Percentiles rank a stretch among this genome's conserved stretches.
These are phyloP conservation scores for Lecanicillium sp. DNA, from an alignment of 2,329 filamentous ascomycete genomes.

Conservation along the genomic window DNA sequence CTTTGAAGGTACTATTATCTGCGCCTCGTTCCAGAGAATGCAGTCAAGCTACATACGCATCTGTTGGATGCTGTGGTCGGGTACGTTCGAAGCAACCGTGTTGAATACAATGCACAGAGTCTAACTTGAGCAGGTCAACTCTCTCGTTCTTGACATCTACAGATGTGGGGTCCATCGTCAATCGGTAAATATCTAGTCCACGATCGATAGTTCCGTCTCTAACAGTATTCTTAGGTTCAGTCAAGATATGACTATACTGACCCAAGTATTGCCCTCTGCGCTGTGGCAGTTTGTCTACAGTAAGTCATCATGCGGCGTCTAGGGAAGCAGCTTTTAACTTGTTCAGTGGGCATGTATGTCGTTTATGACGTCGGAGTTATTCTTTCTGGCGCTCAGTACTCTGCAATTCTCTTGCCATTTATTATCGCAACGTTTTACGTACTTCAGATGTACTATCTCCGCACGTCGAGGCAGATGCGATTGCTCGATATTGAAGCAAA, in stretches of 20 bases:
- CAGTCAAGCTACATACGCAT: too few relatives aligned
- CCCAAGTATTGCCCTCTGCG: background rate
- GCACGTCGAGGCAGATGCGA: slow-evolving; percentile 23
- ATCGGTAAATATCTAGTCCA: too few relatives aligned
- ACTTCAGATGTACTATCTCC: slow-evolving; percentile 22
- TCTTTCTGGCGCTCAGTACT: slow-evolving; percentile 1
- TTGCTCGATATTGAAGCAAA: slow-evolving; percentile 22
- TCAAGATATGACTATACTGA: background rate
- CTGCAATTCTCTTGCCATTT: slow-evolving; percentile 26
- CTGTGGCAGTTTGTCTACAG: background rate
- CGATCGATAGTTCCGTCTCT: too few relatives aligned
- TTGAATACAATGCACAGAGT: too few relatives aligned
- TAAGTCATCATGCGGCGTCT: too few relatives aligned
- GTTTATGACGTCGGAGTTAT: background rate
- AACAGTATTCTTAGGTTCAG: too few relatives aligned
- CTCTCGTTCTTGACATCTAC: background rate
- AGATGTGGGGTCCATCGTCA: background rate
- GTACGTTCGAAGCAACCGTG: too few relatives aligned
- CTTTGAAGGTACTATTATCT: too few relatives aligned
- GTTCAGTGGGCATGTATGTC: background rate
- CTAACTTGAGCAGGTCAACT: background rate
- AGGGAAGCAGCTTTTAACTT: too few relatives aligned
- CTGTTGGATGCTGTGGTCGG: too few relatives aligned
- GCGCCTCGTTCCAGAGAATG: too few relatives aligned
- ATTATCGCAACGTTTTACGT: slow-evolving; percentile 14